Evolutionary conservation across 371 early-diverging fungal genomes (phyloP).

Genomic region (Choanephora cucurbitarum): DNA sequence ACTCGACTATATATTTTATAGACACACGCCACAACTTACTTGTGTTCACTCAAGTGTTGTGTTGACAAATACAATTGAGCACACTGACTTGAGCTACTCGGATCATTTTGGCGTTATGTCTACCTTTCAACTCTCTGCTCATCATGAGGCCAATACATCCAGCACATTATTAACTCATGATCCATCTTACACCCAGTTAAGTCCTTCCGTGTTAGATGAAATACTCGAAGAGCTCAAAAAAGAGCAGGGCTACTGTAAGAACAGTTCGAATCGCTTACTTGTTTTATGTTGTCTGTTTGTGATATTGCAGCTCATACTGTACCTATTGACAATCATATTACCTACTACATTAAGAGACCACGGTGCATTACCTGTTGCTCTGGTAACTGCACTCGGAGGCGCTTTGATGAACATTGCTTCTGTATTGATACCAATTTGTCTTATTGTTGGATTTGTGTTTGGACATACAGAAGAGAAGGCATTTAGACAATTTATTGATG

Average conservation of each 20-base stretch:
- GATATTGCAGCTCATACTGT: neutral
- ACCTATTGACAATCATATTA: conserved; percentile 6
- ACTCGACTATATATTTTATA: conserved; percentile 55
- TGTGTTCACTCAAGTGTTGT: conserved; percentile 39
- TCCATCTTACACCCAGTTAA: conserved; percentile 8
- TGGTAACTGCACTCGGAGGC: conserved; percentile 16
- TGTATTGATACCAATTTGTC: conserved; percentile 7
- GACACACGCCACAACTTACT: conserved; percentile 27
- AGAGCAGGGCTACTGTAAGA: conserved; percentile 1
- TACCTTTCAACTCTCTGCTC: conserved; percentile 7
- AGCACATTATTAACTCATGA: conserved; percentile 1
- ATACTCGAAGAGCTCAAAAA: conserved; percentile 3
- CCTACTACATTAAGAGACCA: conserved; percentile 8
- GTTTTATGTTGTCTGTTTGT: neutral
- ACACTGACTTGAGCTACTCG: conserved; percentile 35
- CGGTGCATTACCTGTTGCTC: conserved; percentile 2
- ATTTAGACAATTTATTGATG: conserved; percentile 21
- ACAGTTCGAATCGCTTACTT: conserved; percentile 2
- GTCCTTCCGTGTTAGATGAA: neutral
- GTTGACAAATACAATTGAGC: conserved; percentile 35
- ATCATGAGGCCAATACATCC: neutral
- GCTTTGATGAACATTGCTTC: conserved; percentile 8
- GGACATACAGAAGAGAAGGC: conserved; percentile 28
- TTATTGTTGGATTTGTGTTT: conserved; percentile 34
- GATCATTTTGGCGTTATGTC: conserved; percentile 56